Evolutionary conservation across 1,284 basidiomycete genomes (phyloP), one percentile per base, ranked within the genome.

Genomic region (Fistulina hepatica): DNA sequence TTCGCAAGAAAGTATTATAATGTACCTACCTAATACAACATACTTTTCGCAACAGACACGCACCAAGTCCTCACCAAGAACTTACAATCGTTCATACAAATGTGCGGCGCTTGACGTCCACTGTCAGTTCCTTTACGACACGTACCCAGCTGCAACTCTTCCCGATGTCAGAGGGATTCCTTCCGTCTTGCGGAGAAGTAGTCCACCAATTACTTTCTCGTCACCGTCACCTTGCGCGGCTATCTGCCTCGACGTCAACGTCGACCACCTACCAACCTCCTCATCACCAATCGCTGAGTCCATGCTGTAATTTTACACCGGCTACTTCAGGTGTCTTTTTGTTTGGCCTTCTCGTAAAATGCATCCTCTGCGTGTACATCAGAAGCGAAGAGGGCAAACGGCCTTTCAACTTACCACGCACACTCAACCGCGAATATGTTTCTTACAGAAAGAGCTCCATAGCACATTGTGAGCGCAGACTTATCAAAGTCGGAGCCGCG

Each of bases 91-190:
- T n/a, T n/a, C n/a, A n/a, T n/a, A n/a, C n/a, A n/a, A n/a, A n/a
- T n/a, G n/a, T n/a, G n/a, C n/a, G n/a, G n/a, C n/a, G n/a, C n/a
- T n/a, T n/a, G n/a, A n/a, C n/a, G n/a, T n/a, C n/a, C n/a, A n/a
- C n/a, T n/a, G n/a, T n/a, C n/a, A n/a, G n/a, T n/a, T 73, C 74
- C 48, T 71, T 74, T 42, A 81, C 69, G 39, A 80, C 68, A 31
- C 67, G 62, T 21, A 80, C 52, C 76, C 81, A 81, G 3, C 57
- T 56, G 17, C 62, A 59, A 28, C 65, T 63, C 47, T 67, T 71
- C 43, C 81, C 74, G 30, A 81, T 60, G 54, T 81, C 67, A 46
- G 81, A 77, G 54, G 74, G 21, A 70, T 62, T 10, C 69, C 65
- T 19, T 74, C 69, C 37, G 82, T 67, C 57, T 80, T 81, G 32